These are phyloP conservation scores for Pterula multifida DNA, from an alignment of 1,284 basidiomycete species.

Conservation along the genomic window DNA sequence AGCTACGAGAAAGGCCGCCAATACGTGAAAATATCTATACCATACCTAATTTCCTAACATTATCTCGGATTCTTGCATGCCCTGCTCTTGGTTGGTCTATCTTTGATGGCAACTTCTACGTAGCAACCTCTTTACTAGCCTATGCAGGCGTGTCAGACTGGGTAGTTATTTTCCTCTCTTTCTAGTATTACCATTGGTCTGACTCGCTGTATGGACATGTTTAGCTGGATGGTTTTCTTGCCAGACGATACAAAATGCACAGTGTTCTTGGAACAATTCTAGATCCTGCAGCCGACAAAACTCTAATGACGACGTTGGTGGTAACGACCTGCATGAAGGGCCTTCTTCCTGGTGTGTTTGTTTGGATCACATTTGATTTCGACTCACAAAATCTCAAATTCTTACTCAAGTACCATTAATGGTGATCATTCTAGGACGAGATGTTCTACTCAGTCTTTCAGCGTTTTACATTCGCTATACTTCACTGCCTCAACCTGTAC, in stretches of 20 bases:
- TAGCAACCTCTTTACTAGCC: conserved; percentile 74
- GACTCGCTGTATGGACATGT: conserved; percentile 1
- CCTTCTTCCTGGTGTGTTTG: conserved; percentile 65
- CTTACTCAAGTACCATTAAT: conserved; percentile 63
- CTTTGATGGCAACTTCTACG: conserved; percentile 67
- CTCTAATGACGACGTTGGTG: conserved; percentile 90
- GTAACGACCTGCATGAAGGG: conserved; percentile 77
- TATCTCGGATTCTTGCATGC: conserved; percentile 78
- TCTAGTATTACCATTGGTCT: conserved; percentile 12
- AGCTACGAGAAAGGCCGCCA: no score
- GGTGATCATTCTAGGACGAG: conserved; percentile 80
- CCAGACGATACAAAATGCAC: conserved; percentile 74
- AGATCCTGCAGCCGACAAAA: conserved; percentile 96
- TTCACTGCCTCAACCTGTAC: conserved; percentile 76
- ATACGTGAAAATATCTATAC: conserved; percentile 99
- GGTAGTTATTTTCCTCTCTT: conserved; percentile 36
- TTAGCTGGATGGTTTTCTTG: conserved; percentile 85
- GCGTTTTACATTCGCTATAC: conserved; percentile 94
- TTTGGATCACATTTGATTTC: background rate
- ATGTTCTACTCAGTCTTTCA: conserved; percentile 77
- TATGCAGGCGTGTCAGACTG: conserved; percentile 87
- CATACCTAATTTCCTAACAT: conserved; percentile 83
- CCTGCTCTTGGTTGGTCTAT: conserved; percentile 91
- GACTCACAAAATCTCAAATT: no score
- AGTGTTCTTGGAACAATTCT: conserved; percentile 90